Percentiles rank a stretch among this genome's conserved stretches.
These are phyloP conservation scores for Sphagnum contortum DNA, from an alignment of 225 moss, liverwort and hornwort genomes.

Conservation along the genomic window DNA sequence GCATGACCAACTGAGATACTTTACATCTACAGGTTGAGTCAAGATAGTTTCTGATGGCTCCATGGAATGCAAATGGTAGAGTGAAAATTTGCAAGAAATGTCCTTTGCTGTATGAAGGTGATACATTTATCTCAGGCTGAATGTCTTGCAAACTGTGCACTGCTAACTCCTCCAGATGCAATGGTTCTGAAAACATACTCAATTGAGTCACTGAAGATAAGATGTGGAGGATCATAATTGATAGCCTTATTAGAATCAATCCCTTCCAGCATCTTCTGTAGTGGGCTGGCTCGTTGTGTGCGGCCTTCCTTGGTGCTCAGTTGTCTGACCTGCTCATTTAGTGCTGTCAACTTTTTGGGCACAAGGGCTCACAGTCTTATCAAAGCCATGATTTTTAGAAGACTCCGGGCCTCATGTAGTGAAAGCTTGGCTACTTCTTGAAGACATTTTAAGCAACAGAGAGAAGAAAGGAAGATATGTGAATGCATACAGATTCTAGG, in stretches of 20 bases:
- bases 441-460: not conserved
- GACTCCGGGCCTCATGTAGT: too few relatives aligned
- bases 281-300: slow-evolving; percentile 29
- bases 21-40: not conserved
- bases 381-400: too few relatives aligned
- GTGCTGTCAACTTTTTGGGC: not conserved
- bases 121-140: too few relatives aligned
- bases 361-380: not conserved
- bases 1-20: not conserved
- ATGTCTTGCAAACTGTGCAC: not conserved
- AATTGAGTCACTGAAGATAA: slow-evolving; percentile 35
- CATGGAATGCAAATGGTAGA: too few relatives aligned
- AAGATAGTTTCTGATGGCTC: too few relatives aligned
- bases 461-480: not conserved
- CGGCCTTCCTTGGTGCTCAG: slow-evolving; percentile 53
- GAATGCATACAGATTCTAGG: slow-evolving; percentile 36
- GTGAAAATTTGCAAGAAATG: too few relatives aligned
- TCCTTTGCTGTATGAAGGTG: too few relatives aligned
- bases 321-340: slow-evolving; percentile 32
- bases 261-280: slow-evolving; percentile 43
- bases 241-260: slow-evolving; percentile 24
- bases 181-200: slow-evolving; percentile 19
- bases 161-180: too few relatives aligned
- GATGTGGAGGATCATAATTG: slow-evolving; percentile 20
- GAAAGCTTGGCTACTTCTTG: too few relatives aligned